Base-by-base conservation (phyloP, 192 early-diverging fungal species). In the Coemansia sp. region DNA sequence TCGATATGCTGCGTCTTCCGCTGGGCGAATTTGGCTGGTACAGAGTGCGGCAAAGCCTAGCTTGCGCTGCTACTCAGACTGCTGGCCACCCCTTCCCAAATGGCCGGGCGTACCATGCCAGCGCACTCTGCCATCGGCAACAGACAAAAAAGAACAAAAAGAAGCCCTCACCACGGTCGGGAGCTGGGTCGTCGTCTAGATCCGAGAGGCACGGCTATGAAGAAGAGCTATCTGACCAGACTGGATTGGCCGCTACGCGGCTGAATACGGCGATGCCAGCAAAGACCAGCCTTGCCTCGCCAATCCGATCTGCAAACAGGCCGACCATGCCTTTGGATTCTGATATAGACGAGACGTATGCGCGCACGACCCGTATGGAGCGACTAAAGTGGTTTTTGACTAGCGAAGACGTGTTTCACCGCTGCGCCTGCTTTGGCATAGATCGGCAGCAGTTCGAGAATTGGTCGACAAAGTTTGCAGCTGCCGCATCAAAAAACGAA, bases 381-480 rank as follows among this genome's bases (percentile, higher is more conserved):
- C 48, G 43, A 32, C 76, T 80, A n/a, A 44, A 27, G 6, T 43
- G 19, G 38, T 73, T 80, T 42, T 19, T 53, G 18, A 22, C 10
- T 1, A 48, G 42, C 34, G 12, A 33, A 3, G 46, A 52, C 0
- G 67, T 56, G 14, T 54, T 19, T 21, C 58, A 29, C 50, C 72
- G 78, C 26, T 81, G 72, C 42, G 66, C 58, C 14, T 44, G 61
- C 26, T 77, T 83, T 66, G 81, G 81, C 8, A 72, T 83, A 34
- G 46, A 26, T 19, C 32, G 18, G 17, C 18, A 9, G 9, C 22
- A 33, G 35, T 83, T 83, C 53, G 46, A 50, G 3, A 50, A 58
- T 32, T 80, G 74, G 68, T 36, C 65, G n/a, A 40, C 36, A 15
- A 62, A 59, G 62, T 83, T 65, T 17, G 53, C 33, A 4, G 27